These are phyloP conservation scores for Takashimella tepidaria DNA, from an alignment of 1,284 basidiomycete genomes.

Conservation along the genomic window DNA sequence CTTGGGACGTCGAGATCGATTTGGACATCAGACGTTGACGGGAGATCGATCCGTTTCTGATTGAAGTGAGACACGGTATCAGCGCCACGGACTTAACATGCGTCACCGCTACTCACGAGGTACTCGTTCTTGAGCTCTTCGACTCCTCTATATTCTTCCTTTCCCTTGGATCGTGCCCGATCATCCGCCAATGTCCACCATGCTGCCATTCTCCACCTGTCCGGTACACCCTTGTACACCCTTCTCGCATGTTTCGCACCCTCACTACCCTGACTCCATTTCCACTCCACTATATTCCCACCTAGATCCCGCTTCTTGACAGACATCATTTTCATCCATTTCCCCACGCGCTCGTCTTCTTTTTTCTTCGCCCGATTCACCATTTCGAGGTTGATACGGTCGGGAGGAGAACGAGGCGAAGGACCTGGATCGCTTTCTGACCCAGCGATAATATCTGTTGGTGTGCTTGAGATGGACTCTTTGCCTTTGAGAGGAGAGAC, in stretches of 20 bases:
- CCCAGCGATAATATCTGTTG: conserved; percentile 8
- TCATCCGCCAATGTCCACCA: conserved; percentile 70
- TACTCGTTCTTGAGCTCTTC: conserved; percentile 53
- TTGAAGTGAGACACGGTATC: too few species aligned
- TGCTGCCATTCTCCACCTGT: conserved; percentile 86
- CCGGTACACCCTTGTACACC: conserved; percentile 93
- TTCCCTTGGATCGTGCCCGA: conserved; percentile 21
- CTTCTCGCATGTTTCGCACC: conserved; percentile 51
- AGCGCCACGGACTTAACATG: too few species aligned
- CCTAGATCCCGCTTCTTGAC: conserved; percentile 61
- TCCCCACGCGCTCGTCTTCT: conserved; percentile 67
- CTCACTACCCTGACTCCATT: conserved; percentile 58
- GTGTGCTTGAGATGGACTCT: conserved; percentile 36
- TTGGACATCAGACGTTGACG: conserved; percentile 88
- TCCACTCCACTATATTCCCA: conserved; percentile 72
- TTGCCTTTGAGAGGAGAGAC: conserved; percentile 29
- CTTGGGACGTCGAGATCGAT: conserved; percentile 97
- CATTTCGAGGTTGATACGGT: conserved; percentile 5
- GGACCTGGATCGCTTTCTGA: not conserved
- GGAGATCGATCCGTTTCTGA: conserved; percentile 61
- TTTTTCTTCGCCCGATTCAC: conserved; percentile 46
- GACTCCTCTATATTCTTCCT: not conserved
- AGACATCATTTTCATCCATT: conserved; percentile 84
- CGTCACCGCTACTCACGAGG: conserved; percentile 32
- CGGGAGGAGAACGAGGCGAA: conserved; percentile 10